Conservation (phyloP, 371 early-diverging fungal species). For the Funneliformis caledonium region DNA sequence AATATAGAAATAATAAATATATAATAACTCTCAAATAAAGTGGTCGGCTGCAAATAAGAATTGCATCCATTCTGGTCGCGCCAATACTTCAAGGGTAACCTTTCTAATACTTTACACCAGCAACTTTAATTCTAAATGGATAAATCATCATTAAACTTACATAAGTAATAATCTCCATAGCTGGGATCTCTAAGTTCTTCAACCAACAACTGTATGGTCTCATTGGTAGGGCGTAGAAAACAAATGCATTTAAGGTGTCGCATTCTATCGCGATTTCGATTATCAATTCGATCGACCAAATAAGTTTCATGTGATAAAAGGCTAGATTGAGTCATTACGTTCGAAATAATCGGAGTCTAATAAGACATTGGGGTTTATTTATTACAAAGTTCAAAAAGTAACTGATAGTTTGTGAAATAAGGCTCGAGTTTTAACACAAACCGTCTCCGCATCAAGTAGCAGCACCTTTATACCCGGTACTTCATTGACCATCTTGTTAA, state of each 20-base stretch:
- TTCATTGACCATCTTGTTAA: constrained; percentile 87
- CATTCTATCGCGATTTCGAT: constrained; percentile 85
- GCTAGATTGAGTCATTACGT: constrained; percentile 88
- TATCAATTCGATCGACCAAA: constrained; percentile 91
- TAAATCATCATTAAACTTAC: constrained; percentile 52
- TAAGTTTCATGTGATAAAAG: constrained; percentile 91
- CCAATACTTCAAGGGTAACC: too few species aligned
- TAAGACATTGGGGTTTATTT: constrained; percentile 2
- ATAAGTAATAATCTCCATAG: constrained; percentile 94
- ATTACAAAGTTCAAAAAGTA: background rate
- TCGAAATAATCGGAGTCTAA: constrained; percentile 91
- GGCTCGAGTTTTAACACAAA: constrained; percentile 47
- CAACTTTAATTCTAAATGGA: background rate
- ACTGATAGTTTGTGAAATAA: background rate
- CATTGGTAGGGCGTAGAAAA: constrained; percentile 86
- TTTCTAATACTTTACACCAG: too few species aligned
- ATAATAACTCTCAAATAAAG: background rate
- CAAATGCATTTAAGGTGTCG: constrained; percentile 92
- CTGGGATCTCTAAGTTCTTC: constrained; percentile 90
- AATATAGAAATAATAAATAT: background rate
- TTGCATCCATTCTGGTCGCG: too few species aligned
- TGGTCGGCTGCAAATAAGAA: too few species aligned
- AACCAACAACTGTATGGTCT: constrained; percentile 80
- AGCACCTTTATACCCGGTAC: constrained; percentile 96
- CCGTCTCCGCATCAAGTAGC: constrained; percentile 92